These are phyloP conservation scores for Cucurbita moschata DNA, from an alignment of 306 rosid genomes.

Conservation along the genomic window DNA sequence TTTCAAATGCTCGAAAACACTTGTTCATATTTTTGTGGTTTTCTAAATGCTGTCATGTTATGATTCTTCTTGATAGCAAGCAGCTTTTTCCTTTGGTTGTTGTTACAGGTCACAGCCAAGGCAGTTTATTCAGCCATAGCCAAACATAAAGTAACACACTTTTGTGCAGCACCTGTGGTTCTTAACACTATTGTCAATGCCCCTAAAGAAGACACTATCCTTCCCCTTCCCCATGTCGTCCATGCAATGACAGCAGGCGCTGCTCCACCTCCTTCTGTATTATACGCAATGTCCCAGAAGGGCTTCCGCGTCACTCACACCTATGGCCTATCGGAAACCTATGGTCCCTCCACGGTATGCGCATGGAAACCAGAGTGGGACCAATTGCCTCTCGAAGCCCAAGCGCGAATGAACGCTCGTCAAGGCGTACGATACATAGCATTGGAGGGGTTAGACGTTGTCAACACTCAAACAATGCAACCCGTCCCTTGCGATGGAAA, in stretches of 20 bases:
- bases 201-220: conserved; percentile 46
- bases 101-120: conserved; percentile 52
- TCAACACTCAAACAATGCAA: conserved; percentile 42
- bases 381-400: conserved; percentile 39
- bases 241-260: conserved; percentile 84
- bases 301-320: conserved; percentile 87
- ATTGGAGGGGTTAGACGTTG: conserved; percentile 57
- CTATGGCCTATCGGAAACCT: conserved; percentile 85
- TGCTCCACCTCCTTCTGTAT: conserved; percentile 84
- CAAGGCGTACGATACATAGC: conserved; percentile 74
- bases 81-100: not conserved
- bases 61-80: not conserved
- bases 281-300: conserved; percentile 46
- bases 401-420: conserved; percentile 62
- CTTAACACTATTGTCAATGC: conserved; percentile 77
- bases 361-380: conserved; percentile 97
- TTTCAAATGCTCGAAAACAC: not conserved
- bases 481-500: conserved; percentile 77
- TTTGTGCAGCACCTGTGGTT: conserved; percentile 93
- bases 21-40: not conserved
- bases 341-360: conserved; percentile 74
- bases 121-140: conserved; percentile 64
- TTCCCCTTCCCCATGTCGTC: conserved; percentile 76
- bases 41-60: not conserved
- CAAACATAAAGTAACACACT: conserved; percentile 62